Evolutionary conservation across 768 basidiomycete species (phyloP), one percentile per base, ranked within the genome.

Genomic region (Strobilomyces confusus): DNA sequence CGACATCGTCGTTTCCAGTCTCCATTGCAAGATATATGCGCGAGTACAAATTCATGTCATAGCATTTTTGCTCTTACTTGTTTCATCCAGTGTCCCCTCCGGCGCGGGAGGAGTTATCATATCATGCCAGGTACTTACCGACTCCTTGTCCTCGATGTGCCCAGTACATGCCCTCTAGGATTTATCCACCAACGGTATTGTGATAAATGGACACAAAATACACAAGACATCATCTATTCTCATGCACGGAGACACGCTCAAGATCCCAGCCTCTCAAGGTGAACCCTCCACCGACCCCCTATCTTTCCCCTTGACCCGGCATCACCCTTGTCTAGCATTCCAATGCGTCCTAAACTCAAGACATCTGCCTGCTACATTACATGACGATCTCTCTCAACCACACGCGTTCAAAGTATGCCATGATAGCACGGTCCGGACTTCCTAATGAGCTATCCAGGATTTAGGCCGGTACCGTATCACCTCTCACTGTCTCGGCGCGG

Each of bases 1-100:
- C 19, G 83, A 88, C 48, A 62, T 71, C 15, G 75, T 80, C 37
- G 82, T 91, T 19, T 92, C 89, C 5, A 80, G 77, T 44, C 60
- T 87, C 33, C 86, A 89, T 66, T 90, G 86, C 76, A 87, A 85
- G 67, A 68, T 88, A 77, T 84, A 89, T 79, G 89, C 86, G 89
- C 87, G 61, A 65, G 80, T 73, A 7, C 40, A 38, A 17, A 44
- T 38, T 0, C 9, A 9, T 56, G 44, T 29, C 26, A 1, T 20
- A 25, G 29, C 0, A 32, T 8, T 4, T 14, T 41, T 23, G 9
- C 9, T 12, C 42, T 57, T 42, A 50, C 41, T 3, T 11, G 30
- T 37, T 51, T 22, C 32, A 34, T 48, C 20, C 51, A 92, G 88
- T 9, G 82, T 92, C 45, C 78, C 75, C 40, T 85, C 87, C 14